Conservation (phyloP, 164 flowering plant genomes). For the Vitis amurensis region DNA sequence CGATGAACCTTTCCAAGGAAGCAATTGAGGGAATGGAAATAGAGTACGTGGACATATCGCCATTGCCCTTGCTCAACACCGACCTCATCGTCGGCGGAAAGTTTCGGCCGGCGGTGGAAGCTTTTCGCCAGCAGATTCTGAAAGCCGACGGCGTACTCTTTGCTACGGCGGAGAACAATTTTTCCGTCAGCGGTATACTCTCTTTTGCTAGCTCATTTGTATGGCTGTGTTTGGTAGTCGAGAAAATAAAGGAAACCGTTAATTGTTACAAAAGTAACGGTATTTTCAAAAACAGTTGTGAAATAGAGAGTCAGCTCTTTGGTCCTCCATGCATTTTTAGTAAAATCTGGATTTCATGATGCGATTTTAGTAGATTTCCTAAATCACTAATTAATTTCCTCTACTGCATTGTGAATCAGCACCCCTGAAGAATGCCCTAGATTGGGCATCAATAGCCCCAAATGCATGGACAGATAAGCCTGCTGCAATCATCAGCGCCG, state of each 20-base stretch:
- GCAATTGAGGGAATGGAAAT: constrained; percentile 39
- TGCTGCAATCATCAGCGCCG: constrained; percentile 81
- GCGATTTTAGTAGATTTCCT: too few species aligned
- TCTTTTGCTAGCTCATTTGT: too few species aligned
- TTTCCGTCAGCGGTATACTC: constrained; percentile 41
- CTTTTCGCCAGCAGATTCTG: constrained; percentile 44
- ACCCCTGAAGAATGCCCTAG: constrained; percentile 80
- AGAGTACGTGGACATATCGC: constrained; percentile 38
- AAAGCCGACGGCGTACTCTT: constrained; percentile 49
- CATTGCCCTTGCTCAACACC: constrained; percentile 48
- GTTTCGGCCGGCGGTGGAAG: constrained; percentile 48
- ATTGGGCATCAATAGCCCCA: constrained; percentile 92
- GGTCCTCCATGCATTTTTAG: too few species aligned
- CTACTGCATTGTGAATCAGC: constrained; percentile 21
- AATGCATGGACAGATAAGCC: constrained; percentile 87
- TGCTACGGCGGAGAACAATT: constrained; percentile 59
- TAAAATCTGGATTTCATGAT: too few species aligned
- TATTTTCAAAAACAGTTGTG: too few species aligned
- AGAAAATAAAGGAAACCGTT: too few species aligned
- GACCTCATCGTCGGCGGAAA: constrained; percentile 46
- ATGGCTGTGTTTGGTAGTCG: too few species aligned
- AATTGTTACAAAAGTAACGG: too few species aligned
- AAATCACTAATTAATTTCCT: too few species aligned
- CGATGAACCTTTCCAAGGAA: constrained; percentile 26
- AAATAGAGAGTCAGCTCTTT: too few species aligned